These are phyloP conservation scores for Manihot esculenta DNA, from an alignment of 441 rosid genomes.

Conservation along the genomic window DNA sequence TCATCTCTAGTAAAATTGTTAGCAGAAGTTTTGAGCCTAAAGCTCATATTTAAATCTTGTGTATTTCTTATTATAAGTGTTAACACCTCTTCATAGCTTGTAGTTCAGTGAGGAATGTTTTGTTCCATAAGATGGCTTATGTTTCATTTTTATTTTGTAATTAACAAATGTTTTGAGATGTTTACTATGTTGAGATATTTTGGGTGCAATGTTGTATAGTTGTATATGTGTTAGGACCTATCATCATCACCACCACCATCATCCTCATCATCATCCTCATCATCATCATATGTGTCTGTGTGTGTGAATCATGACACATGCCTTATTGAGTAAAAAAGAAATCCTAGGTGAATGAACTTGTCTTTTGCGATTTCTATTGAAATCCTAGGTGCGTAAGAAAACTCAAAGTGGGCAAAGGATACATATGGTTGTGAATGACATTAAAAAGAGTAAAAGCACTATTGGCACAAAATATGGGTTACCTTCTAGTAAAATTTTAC, in stretches of 20 bases:
- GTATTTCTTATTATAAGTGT: neutral
- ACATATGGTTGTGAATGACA: neutral
- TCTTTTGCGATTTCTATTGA: neutral
- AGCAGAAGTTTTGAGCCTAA: neutral
- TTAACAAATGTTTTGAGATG: neutral
- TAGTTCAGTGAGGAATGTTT: neutral
- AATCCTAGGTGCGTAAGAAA: slow-evolving; percentile 2
- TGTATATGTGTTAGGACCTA: neutral
- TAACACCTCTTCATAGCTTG: neutral
- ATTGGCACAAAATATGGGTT: slow-evolving; percentile 12
- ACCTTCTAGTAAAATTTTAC: slow-evolving; percentile 16
- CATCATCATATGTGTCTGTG: neutral
- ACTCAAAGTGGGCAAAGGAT: slow-evolving; percentile 8
- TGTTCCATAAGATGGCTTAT: neutral
- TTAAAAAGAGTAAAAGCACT: slow-evolving; percentile 11
- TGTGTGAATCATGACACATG: neutral
- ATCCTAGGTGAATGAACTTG: too few relatives aligned
- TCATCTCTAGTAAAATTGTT: neutral
- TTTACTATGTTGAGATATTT: neutral
- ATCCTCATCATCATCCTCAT: too few relatives aligned
- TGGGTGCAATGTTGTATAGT: neutral
- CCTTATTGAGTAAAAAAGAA: neutral
- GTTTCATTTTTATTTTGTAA: neutral
- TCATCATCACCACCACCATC: too few relatives aligned
- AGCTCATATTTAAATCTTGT: neutral